A percentile compares a stretch with the other conserved stretches of the same genome.
These are phyloP conservation scores for Saccharomycopsis olivae DNA, from an alignment of 805 yeast genomes.

Conservation along the genomic window DNA sequence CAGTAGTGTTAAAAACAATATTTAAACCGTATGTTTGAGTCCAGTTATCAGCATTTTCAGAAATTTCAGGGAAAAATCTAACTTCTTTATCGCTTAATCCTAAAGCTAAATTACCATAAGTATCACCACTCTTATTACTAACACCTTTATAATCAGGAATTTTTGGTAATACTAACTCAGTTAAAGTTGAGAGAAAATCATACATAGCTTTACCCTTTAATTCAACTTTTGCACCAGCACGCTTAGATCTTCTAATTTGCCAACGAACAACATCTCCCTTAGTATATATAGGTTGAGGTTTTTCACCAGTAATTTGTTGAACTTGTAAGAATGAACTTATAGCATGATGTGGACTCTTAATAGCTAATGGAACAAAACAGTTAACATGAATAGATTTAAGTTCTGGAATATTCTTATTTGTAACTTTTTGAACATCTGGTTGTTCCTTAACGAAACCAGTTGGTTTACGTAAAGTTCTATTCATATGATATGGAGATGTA, in stretches of 20 bases:
- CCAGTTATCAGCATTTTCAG: constrained; percentile 81
- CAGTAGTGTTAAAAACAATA: constrained; percentile 74
- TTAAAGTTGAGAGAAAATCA: constrained; percentile 76
- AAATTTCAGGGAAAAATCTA: constrained; percentile 85
- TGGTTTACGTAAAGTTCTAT: constrained; percentile 71
- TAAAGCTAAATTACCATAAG: constrained; percentile 74
- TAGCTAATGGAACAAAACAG: constrained; percentile 66
- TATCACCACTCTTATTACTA: constrained; percentile 64
- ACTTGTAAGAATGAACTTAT: constrained; percentile 69
- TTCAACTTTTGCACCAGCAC: constrained; percentile 81
- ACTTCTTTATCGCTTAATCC: constrained; percentile 74
- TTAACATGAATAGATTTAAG: constrained; percentile 60
- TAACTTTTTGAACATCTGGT: constrained; percentile 60
- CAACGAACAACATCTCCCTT: constrained; percentile 74
- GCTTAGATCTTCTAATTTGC: constrained; percentile 79
- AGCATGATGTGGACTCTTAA: constrained; percentile 58
- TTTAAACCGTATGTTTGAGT: constrained; percentile 81
- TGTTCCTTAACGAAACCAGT: constrained; percentile 64
- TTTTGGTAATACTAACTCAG: constrained; percentile 90
- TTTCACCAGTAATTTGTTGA: constrained; percentile 90
- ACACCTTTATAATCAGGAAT: constrained; percentile 81
- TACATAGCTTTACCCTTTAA: constrained; percentile 72
- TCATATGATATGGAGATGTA: constrained; percentile 77
- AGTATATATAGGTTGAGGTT: constrained; percentile 64
- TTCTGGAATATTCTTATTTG: constrained; percentile 61